Percentiles rank a stretch among this genome's conserved stretches.
These are phyloP conservation scores for Penicillium bialowiezense DNA, from an alignment of 495 filamentous ascomycete species.

Conservation along the genomic window DNA sequence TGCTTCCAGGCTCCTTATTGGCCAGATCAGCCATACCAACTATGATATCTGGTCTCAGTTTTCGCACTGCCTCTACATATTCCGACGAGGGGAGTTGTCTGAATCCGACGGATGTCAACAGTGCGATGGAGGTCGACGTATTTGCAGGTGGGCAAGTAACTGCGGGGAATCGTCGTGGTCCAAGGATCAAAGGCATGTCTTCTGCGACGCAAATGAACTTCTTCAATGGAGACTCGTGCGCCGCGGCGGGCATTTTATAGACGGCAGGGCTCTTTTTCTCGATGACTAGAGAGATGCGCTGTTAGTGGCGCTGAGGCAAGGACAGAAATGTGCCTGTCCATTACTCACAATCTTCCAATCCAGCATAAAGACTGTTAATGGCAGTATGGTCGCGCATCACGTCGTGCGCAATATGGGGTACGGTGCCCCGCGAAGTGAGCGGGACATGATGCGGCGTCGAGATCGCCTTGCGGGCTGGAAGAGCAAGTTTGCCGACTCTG, in stretches of 20 bases:
- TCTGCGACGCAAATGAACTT: constrained; percentile 65
- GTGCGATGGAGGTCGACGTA: constrained; percentile 64
- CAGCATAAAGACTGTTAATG: constrained; percentile 70
- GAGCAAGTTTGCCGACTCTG: constrained; percentile 61
- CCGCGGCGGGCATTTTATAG: constrained; percentile 40
- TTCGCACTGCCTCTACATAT: constrained; percentile 60
- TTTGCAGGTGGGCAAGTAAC: constrained; percentile 71
- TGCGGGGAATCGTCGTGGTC: constrained; percentile 71
- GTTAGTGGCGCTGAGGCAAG: constrained; percentile 15
- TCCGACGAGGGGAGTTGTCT: constrained; percentile 60
- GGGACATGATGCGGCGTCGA: constrained; percentile 80
- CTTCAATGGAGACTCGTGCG: constrained; percentile 56
- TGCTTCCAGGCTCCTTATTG: constrained; percentile 56
- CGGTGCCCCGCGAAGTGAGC: constrained; percentile 72
- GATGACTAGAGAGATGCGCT: constrained; percentile 59
- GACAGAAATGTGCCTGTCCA: neutral
- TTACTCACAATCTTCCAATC: constrained; percentile 87
- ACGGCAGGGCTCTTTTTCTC: constrained; percentile 55
- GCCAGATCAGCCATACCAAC: constrained; percentile 77
- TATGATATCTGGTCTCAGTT: constrained; percentile 74
- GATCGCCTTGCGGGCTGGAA: constrained; percentile 58
- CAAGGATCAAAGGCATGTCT: constrained; percentile 67
- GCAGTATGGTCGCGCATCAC: constrained; percentile 62
- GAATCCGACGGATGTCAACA: constrained; percentile 85
- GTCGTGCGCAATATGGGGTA: constrained; percentile 90